Conservation (phyloP, 177 flowering plant species). For the Vitis hybrid region DNA sequence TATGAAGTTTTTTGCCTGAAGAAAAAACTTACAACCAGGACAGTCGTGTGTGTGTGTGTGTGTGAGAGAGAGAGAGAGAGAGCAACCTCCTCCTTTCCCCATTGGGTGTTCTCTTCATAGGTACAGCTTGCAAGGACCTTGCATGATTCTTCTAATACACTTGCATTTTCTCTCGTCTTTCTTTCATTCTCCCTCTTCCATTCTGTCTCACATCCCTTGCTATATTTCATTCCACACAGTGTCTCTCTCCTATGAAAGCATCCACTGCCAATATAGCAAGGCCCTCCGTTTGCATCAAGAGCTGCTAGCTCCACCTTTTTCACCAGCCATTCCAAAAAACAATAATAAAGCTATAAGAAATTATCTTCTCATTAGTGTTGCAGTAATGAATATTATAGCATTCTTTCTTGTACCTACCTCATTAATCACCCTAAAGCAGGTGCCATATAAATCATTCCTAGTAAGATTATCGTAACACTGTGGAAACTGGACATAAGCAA, state of each 20-base stretch:
- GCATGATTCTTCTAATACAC: constrained; percentile 27
- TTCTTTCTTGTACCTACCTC: not conserved
- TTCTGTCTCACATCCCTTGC: constrained; percentile 10
- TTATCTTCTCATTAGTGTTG: not conserved
- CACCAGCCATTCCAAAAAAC: not conserved
- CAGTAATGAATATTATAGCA: not conserved
- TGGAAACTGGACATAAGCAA: constrained; percentile 38
- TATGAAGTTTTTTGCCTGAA: too few species aligned
- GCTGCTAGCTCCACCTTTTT: constrained; percentile 33
- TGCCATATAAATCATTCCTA: too few species aligned
- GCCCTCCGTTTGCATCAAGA: constrained; percentile 33
- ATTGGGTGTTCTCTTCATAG: constrained; percentile 34
- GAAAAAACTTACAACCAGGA: not conserved
- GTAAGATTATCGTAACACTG: constrained; percentile 10
- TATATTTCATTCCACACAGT: constrained; percentile 28
- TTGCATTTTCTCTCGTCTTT: constrained; percentile 12
- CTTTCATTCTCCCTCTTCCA: constrained; percentile 5
- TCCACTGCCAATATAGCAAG: constrained; percentile 37
- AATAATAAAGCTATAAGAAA: not conserved
- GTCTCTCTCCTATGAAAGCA: constrained; percentile 39
- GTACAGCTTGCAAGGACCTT: constrained; percentile 36
- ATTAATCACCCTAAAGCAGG: too few species aligned
- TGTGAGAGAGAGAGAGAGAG: not conserved
- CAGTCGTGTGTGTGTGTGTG: not conserved
- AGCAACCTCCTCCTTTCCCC: constrained; percentile 35